Evolutionary conservation across 2,329 filamentous ascomycete species (phyloP).

Genomic region (Verruconis gallopava): DNA sequence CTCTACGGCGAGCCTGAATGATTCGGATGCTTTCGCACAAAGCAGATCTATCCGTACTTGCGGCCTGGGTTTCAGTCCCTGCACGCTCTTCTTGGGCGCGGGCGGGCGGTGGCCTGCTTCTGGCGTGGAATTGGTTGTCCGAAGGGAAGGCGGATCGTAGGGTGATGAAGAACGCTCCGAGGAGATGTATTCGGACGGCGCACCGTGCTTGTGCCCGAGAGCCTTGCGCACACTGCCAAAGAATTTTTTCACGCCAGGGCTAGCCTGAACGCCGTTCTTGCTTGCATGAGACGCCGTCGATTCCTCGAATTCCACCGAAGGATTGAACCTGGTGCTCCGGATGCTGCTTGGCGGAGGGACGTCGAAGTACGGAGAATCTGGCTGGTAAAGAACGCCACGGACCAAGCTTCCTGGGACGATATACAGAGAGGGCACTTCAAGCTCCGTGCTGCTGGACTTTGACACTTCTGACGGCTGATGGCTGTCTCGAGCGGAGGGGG

Average conservation of each 20-base stretch:
- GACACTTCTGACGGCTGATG: background rate
- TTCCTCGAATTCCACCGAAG: background rate
- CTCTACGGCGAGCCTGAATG: constrained; percentile 61
- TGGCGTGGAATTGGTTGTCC: background rate
- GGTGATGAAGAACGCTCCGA: background rate
- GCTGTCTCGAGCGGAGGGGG: constrained; percentile 22
- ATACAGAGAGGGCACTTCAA: constrained; percentile 41
- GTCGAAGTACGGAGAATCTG: constrained; percentile 69
- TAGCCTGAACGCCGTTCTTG: background rate
- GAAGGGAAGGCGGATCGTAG: background rate
- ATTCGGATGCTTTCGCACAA: constrained; percentile 63
- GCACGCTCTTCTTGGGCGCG: constrained; percentile 9
- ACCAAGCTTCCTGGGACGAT: constrained; percentile 75
- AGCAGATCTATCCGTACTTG: constrained; percentile 67
- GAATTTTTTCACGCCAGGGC: constrained; percentile 69
- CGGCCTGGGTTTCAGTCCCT: constrained; percentile 10
- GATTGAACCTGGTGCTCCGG: constrained; percentile 11
- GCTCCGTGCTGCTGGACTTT: constrained; percentile 20
- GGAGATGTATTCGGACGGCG: background rate
- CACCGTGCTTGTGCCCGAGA: constrained; percentile 46
- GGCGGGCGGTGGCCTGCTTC: background rate
- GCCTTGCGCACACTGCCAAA: constrained; percentile 77
- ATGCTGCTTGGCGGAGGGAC: constrained; percentile 18
- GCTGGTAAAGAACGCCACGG: constrained; percentile 71
- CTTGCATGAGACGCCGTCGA: background rate